These are phyloP conservation scores for Isabelozyma rhagii DNA, from an alignment of 805 yeast species.

Conservation along the genomic window DNA sequence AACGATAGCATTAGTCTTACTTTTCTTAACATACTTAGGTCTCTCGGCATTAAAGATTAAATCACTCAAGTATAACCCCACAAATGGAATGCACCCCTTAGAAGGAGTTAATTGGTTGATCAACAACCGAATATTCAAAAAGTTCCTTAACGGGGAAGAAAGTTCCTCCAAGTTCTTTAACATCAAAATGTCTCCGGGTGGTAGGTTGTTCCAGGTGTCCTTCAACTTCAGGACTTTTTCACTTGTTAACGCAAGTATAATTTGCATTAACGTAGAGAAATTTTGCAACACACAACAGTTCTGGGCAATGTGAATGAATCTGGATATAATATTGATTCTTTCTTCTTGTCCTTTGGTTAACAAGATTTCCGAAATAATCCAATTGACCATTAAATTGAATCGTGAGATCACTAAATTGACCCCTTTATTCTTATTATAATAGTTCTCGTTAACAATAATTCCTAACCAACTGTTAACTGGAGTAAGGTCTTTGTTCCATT, in stretches of 20 bases:
- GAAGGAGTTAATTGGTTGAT: conserved; percentile 59
- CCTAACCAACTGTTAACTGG: conserved; percentile 84
- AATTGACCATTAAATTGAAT: conserved; percentile 83
- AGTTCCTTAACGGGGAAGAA: conserved; percentile 74
- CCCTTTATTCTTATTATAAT: conserved; percentile 55
- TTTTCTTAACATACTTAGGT: conserved; percentile 42
- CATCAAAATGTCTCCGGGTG: conserved; percentile 67
- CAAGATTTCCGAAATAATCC: conserved; percentile 87
- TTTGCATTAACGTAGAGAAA: conserved; percentile 83
- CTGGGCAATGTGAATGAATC: conserved; percentile 83
- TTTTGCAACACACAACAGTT: conserved; percentile 72
- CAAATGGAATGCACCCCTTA: conserved; percentile 84
- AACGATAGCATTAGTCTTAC: conserved; percentile 5
- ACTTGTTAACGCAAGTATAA: conserved; percentile 75
- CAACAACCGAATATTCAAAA: conserved; percentile 60
- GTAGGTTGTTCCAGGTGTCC: conserved; percentile 71
- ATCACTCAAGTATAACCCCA: conserved; percentile 83
- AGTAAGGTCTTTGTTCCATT: conserved; percentile 64
- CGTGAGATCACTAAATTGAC: conserved; percentile 79
- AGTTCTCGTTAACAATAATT: conserved; percentile 55
- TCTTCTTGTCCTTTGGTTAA: conserved; percentile 60
- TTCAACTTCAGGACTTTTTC: conserved; percentile 55
- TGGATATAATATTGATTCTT: conserved; percentile 68
- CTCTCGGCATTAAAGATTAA: conserved; percentile 70
- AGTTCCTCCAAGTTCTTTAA: conserved; percentile 67